These are phyloP conservation scores for Parastagonospora nodorum DNA, from an alignment of 2,329 filamentous ascomycete species.

Conservation along the genomic window DNA sequence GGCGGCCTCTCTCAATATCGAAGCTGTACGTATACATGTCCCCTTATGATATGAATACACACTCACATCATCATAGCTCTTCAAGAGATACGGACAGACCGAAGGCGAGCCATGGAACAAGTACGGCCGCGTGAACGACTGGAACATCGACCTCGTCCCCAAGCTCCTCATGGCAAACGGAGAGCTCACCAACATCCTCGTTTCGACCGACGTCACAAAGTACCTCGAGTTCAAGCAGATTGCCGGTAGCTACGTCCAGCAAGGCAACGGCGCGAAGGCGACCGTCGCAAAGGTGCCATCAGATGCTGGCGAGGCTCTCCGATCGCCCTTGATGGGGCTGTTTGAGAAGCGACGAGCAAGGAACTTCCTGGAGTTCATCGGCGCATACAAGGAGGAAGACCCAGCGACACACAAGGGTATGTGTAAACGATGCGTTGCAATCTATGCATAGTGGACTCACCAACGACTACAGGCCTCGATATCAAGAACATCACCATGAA, in stretches of 20 bases:
- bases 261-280: slow-evolving; percentile 78
- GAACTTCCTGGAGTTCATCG: slow-evolving; percentile 95
- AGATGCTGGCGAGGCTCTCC: slow-evolving; percentile 83
- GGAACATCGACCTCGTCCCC: slow-evolving; percentile 98
- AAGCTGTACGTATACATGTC: slow-evolving; percentile 64
- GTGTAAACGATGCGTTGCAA: slow-evolving; percentile 23
- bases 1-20: slow-evolving; percentile 94
- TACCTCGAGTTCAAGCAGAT: slow-evolving; percentile 67
- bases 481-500: slow-evolving; percentile 84
- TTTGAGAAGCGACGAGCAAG: slow-evolving; percentile 98
- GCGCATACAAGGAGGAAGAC: slow-evolving; percentile 81
- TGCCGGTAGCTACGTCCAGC: slow-evolving; percentile 94
- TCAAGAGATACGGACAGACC: slow-evolving; percentile 94
- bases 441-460: slow-evolving; percentile 2
- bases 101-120: slow-evolving; percentile 94
- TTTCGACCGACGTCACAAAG: slow-evolving; percentile 77
- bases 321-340: slow-evolving; percentile 92
- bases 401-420: slow-evolving; percentile 86
- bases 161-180: slow-evolving; percentile 99
- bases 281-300: slow-evolving; percentile 97
- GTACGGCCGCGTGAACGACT: slow-evolving; percentile 95
- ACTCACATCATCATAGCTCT: slow-evolving; percentile 68
- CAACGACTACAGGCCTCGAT: slow-evolving; percentile 66
- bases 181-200: slow-evolving; percentile 97
- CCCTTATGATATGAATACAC: slow-evolving; percentile 31